Evolutionary conservation across 169 alveolate genomes (phyloP).

Genomic region (Plasmodium coatneyi): DNA sequence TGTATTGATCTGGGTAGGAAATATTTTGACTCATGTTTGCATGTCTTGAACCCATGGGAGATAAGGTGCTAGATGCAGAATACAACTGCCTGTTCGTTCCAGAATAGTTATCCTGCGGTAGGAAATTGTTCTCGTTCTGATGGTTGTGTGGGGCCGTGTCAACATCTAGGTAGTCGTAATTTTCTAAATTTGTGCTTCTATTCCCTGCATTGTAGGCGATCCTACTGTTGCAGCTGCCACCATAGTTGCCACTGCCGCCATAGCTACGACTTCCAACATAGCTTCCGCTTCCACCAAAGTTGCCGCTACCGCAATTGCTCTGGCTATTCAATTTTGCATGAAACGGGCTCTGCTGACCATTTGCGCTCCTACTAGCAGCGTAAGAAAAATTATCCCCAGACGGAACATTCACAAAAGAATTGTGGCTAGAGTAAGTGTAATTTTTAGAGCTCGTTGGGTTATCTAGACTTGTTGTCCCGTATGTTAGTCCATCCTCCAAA

Average conservation of each 20-base stretch:
- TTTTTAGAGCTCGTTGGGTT: neutral
- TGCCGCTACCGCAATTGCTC: neutral
- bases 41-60: constrained; percentile 1
- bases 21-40: neutral
- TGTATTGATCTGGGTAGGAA: neutral
- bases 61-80: constrained; percentile 9
- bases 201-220: neutral
- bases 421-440: neutral
- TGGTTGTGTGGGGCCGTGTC: neutral
- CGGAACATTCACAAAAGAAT: neutral
- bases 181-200: constrained; percentile 5
- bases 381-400: neutral
- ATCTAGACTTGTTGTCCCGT: neutral
- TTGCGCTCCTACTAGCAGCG: neutral
- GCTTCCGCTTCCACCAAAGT: neutral
- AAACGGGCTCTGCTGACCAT: neutral
- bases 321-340: neutral
- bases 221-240: neutral
- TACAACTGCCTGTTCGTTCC: constrained; percentile 8
- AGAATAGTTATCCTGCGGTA: neutral
- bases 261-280: neutral
- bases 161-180: constrained; percentile 15
- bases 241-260: neutral
- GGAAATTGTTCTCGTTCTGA: neutral
- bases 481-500: neutral